Base-by-base conservation (phyloP, 371 early-diverging fungal genomes). In the Apophysomyces trapeziformis region DNA sequence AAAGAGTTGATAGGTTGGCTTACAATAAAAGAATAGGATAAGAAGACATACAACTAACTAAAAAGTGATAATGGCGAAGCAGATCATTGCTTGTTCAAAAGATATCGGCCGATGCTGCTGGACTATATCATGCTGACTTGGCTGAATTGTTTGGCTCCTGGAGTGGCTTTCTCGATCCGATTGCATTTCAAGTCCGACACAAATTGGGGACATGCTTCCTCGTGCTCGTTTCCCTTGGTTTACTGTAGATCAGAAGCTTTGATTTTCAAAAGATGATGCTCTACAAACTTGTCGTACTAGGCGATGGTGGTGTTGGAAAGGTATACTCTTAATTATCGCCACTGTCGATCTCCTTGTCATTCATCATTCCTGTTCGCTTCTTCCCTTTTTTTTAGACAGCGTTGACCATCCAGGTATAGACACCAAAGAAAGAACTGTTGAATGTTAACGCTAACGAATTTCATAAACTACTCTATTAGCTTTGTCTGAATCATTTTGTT, bases 291-390 rank as follows among this genome's bases (percentile, higher is more conserved):
- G 85, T 85, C 44, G 85, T 68, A 8, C 59, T 68, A 18, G 54
- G 54, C 61, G 84, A 83, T 68, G 84, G 84, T 78, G 84, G 82
- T 76, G 84, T 83, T 43, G 84, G 84, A 65, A 83, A 83, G 82
- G 83, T 82, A 78, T 64, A 58, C 18, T 6, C 36, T 12, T 18
- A 46, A 47, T 11, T 58, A 21, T 7, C 8, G 32, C 14, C 18
- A 14, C 21, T 18, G 16, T 12, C 32, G 32, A 46, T 44, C 13
- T 14, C 9, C 7, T 61, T 1, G 18, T 61, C 36, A 7, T 36
- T 41, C 45, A 61, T 41, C 56, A 39, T 41, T 41, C 5, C 41
- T 41, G 13, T 5, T 41, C 11, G 21, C 57, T 36, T 50, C 45
- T 50, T 60, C 1, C 21, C 21, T 61, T 16, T 45, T 13, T 57